Percentiles rank a stretch among this genome's conserved stretches.
Evolutionary conservation across 2,329 filamentous ascomycete species (phyloP).

Genomic region (Botryotinia calthae): DNA sequence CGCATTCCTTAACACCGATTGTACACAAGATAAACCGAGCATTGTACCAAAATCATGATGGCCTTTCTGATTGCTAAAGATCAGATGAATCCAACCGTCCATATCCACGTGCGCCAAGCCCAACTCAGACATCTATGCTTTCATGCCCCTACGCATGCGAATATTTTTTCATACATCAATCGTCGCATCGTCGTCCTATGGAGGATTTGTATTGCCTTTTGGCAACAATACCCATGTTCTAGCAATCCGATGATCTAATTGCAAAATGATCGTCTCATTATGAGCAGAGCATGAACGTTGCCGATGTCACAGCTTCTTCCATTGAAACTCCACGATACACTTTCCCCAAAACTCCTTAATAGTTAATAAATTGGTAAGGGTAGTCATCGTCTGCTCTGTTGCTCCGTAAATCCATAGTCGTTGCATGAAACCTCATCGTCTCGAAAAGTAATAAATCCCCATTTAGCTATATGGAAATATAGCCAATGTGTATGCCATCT

Average conservation of each 20-base stretch:
- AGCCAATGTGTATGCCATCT: conserved; percentile 9
- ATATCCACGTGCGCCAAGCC: not conserved
- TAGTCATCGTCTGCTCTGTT: not conserved
- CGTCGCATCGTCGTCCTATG: not conserved
- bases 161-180: not conserved
- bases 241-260: conserved; percentile 2
- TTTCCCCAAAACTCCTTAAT: not conserved
- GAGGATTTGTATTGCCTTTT: no score
- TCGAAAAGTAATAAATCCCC: not conserved
- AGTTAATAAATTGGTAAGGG: not conserved
- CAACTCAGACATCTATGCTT: conserved; percentile 1
- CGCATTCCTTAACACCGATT: not conserved
- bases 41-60: not conserved
- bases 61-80: not conserved
- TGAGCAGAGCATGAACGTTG: not conserved
- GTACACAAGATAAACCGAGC: not conserved
- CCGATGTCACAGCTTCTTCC: not conserved
- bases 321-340: conserved; percentile 1
- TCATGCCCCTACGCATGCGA: not conserved
- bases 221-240: not conserved
- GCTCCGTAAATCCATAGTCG: not conserved
- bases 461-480: not conserved
- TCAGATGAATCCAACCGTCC: not conserved
- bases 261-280: not conserved
- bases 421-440: not conserved